These are phyloP conservation scores for Saprolegnia diclina DNA, from an alignment of 352 stramenopile species.

Conservation along the genomic window DNA sequence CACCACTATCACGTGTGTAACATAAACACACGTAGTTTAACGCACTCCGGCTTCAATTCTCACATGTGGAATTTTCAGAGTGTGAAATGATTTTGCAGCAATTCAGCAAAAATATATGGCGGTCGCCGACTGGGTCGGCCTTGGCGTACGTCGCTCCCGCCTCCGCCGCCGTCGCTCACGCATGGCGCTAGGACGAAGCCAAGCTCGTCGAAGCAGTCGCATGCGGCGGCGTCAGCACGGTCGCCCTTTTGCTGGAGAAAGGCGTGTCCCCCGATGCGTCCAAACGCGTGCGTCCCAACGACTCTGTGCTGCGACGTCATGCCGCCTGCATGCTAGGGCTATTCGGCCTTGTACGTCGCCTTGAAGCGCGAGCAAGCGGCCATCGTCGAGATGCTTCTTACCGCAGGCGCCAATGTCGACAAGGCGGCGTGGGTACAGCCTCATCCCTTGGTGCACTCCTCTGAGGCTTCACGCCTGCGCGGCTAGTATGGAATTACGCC, in stretches of 20 bases:
- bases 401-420: not conserved
- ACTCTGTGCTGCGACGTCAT: not conserved
- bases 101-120: not conserved
- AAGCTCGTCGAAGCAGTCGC: not conserved
- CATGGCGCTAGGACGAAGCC: not conserved
- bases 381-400: not conserved
- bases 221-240: not conserved
- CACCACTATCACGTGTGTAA: too few relatives aligned
- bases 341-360: not conserved
- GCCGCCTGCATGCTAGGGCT: not conserved
- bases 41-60: too few relatives aligned
- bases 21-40: too few relatives aligned
- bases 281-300: not conserved
- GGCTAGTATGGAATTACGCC: not conserved
- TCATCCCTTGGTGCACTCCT: too few relatives aligned
- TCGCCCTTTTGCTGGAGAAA: not conserved
- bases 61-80: too few relatives aligned
- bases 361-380: not conserved
- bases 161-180: not conserved
- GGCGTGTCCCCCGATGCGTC: not conserved
- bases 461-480: too few relatives aligned
- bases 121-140: slow-evolving; percentile 3
- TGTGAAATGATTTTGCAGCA: too few relatives aligned
- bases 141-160: not conserved
- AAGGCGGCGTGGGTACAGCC: not conserved